Evolutionary conservation across 129 eudicot species (phyloP).

Genomic region (Lactuca sativa): DNA sequence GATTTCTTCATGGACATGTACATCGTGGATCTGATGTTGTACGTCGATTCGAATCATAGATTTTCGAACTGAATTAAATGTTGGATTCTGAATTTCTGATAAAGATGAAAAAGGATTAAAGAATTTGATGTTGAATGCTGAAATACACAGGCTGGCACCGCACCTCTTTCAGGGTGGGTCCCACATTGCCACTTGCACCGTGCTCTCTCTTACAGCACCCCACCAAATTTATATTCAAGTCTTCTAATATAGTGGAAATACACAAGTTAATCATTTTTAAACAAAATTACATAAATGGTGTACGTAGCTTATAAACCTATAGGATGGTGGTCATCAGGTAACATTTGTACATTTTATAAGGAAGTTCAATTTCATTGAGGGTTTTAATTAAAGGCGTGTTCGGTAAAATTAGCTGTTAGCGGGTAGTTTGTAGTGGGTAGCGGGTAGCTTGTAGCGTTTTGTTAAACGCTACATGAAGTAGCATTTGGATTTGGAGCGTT

Average conservation of each 20-base stretch:
- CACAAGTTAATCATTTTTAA: too few relatives aligned
- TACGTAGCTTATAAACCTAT: too few relatives aligned
- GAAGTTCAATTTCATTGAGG: too few relatives aligned
- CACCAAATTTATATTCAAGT: background rate
- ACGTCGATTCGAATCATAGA: background rate
- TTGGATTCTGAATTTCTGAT: background rate
- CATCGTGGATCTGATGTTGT: constrained; percentile 6
- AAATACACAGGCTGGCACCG: constrained; percentile 24
- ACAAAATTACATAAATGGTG: too few relatives aligned
- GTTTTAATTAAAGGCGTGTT: too few relatives aligned
- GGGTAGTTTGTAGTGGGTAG: too few relatives aligned
- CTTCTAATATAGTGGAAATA: background rate
- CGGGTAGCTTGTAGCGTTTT: too few relatives aligned
- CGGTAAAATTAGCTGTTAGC: too few relatives aligned
- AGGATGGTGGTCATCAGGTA: too few relatives aligned
- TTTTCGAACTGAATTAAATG: background rate
- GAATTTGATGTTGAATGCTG: constrained; percentile 1
- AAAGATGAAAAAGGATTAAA: background rate
- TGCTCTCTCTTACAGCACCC: constrained; percentile 21
- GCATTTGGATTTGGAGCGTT: too few relatives aligned
- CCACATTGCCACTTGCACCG: constrained; percentile 26
- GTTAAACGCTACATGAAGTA: too few relatives aligned
- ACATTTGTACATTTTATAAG: too few relatives aligned
- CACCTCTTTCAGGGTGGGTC: constrained; percentile 14
- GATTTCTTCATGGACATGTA: background rate